Conservation (phyloP, 371 early-diverging fungal genomes). For the Mortierella sp. region DNA sequence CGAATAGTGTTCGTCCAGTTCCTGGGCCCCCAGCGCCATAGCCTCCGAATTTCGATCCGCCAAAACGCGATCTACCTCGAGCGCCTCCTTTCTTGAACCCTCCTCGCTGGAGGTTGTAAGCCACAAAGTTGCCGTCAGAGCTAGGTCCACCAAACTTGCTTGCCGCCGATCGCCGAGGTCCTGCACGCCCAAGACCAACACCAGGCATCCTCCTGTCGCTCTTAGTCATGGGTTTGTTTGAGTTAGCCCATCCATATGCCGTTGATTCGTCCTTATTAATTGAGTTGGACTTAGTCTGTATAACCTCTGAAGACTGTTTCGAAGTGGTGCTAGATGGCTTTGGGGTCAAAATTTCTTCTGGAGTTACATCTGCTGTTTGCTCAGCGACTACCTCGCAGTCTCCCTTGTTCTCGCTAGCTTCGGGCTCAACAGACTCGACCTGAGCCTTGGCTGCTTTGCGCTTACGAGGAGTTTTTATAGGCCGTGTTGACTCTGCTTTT, state of each 20-base stretch:
- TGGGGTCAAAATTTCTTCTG: not conserved
- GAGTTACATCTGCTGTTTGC: not conserved
- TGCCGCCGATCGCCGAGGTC: slow-evolving; percentile 9
- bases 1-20: slow-evolving; percentile 37
- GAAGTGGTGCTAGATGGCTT: not conserved
- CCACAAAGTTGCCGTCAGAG: slow-evolving; percentile 42
- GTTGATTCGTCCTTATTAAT: not conserved
- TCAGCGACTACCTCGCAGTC: not conserved
- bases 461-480: not conserved
- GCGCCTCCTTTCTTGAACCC: slow-evolving; percentile 32
- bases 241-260: slow-evolving; percentile 44
- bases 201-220: slow-evolving; percentile 40
- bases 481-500: slow-evolving; percentile 12
- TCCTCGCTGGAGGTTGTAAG: slow-evolving; percentile 45
- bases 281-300: not conserved
- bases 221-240: slow-evolving; percentile 49
- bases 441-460: slow-evolving; percentile 16
- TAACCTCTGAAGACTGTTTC: not conserved
- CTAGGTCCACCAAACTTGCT: slow-evolving; percentile 26
- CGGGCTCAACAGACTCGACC: not conserved
- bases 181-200: slow-evolving; percentile 43
- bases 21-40: slow-evolving; percentile 10
- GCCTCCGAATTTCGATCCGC: slow-evolving; percentile 25
- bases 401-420: not conserved
- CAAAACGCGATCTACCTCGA: slow-evolving; percentile 39